Evolutionary conservation across 2,329 filamentous ascomycete species (phyloP), one percentile per base, ranked within the genome.

Genomic region (Zymoseptoria pseudotritici): DNA sequence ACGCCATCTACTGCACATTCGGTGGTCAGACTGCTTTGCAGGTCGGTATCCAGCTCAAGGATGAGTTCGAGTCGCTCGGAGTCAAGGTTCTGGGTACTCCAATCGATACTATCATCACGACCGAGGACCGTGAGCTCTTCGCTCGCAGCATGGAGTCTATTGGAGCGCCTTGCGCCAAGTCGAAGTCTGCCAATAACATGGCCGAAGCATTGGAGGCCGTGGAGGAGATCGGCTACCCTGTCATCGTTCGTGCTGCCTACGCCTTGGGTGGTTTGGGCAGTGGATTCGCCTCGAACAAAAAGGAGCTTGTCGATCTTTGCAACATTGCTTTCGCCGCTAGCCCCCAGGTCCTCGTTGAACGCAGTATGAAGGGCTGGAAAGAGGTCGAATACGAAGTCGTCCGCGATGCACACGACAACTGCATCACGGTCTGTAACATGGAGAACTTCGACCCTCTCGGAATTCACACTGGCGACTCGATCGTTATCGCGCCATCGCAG

Each of bases 311-410:
- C 36, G 90, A 93, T 1, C 87, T 97, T 53, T 97, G 94, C 82
- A 87, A 90, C 75, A 96, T 96, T 77, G 93, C 94, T 6, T 91
- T 99, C 67, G 92, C 94, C 26, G 92, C 90, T 67, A 96, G 91
- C 72, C 94, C 94, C 8, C 94, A 99, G 74, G 90, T 99, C 7
- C 83, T 99, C 58, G 95, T 99, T 69, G 94, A 99, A 80, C 87
- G 90, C 75, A 96, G 91, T 79, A 97, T 99, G 93, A 97, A 97
- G 80, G 94, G 94, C 61, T 99, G 94, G 94, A 99, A 99, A 77
- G 94, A 99, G 77, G 95, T 97, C 64, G 94, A 99, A 76, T 99
- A 97, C 73, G 94, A 99, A 76, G 94, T 97, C 63, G 94, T 99
- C 50, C 88, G 94, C 71, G 94, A 97, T 79, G 89, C 87, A 59